Evolutionary conservation across 805 yeast species (phyloP), one percentile per base, ranked within the genome.

Genomic region (Wickerhamomyces hampshirensis): DNA sequence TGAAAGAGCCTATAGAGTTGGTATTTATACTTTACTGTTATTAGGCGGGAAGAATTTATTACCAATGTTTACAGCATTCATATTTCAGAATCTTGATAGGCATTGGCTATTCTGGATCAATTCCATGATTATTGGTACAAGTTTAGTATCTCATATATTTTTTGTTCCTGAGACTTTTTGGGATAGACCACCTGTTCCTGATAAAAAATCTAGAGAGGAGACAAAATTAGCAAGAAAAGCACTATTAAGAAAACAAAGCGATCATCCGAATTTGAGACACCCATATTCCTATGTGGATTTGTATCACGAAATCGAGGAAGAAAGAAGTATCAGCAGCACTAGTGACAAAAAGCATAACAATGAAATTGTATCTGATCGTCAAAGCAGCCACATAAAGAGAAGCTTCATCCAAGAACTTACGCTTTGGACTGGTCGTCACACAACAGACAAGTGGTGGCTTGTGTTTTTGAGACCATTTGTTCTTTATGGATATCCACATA

Each of bases 161-260:
- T 76, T 75, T 50, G 81, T 75, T 15, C 84, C 83, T 3, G 84
- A 77, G 39, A 77, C 84, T 2, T 77, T 73, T 56, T 77, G 80
- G 79, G 75, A 71, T 40, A 62, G 84, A 38, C 52, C 71, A 1
- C 79, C 80, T 5, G 61, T 64, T 2, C 71, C 70, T 3, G 62
- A 61, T 43, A 68, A 71, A 45, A 57, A 73, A 41, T 69, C 77
- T 4, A 46, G 58, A 15, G 55, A 58, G 36, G 83, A 76, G 53
- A 63, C 77, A 3, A 59, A 59, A 31, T 60, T 60, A 15, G 82
- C 80, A 1, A 58, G 64, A 41, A 60, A 54, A 26, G 70, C 61
- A 2, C 51, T 65, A 13, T 46, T 50, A n/a, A 38, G 40, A 26
- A 46, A 50, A 12, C 40, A 29, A n/a, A 30, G 27, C n/a, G 24